Conservation (phyloP, 495 filamentous ascomycete genomes). For the Aspergillus bridgeri region DNA sequence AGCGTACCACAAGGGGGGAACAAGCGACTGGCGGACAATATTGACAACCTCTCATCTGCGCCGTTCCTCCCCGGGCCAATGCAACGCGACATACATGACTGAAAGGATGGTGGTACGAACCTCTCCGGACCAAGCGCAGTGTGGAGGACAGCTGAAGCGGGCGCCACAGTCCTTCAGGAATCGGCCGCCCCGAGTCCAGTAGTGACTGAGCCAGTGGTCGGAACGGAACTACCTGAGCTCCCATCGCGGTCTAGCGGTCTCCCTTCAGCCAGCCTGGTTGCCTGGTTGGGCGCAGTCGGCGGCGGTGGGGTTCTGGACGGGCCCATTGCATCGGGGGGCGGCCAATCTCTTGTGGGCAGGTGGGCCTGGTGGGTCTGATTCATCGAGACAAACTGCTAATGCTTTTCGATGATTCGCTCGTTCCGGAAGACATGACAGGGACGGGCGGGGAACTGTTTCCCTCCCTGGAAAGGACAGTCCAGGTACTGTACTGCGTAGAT, state of each 20-base stretch:
- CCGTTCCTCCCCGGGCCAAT: no score
- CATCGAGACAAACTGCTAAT: neutral
- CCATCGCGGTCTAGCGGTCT: neutral
- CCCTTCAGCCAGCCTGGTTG: neutral
- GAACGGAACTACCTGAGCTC: neutral
- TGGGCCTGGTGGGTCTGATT: no score
- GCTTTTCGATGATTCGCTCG: neutral
- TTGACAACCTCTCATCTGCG: neutral
- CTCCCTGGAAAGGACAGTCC: no score
- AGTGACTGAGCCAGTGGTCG: no score
- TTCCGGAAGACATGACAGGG: neutral
- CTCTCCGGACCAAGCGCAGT: neutral
- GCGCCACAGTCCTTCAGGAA: neutral
- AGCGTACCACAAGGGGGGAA: no score
- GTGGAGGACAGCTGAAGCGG: neutral
- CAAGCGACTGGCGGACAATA: neutral
- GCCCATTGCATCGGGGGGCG: neutral
- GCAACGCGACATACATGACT: no score
- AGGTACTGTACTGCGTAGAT: no score
- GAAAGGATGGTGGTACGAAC: neutral
- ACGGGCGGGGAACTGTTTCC: neutral
- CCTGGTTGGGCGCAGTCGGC: no score
- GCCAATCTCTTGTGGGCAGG: no score
- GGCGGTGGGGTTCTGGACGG: neutral
- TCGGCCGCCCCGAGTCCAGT: neutral